Evolutionary conservation across 2,329 filamentous ascomycete species (phyloP), one percentile per base, ranked within the genome.

Genomic region (Xylariaceae sp.): DNA sequence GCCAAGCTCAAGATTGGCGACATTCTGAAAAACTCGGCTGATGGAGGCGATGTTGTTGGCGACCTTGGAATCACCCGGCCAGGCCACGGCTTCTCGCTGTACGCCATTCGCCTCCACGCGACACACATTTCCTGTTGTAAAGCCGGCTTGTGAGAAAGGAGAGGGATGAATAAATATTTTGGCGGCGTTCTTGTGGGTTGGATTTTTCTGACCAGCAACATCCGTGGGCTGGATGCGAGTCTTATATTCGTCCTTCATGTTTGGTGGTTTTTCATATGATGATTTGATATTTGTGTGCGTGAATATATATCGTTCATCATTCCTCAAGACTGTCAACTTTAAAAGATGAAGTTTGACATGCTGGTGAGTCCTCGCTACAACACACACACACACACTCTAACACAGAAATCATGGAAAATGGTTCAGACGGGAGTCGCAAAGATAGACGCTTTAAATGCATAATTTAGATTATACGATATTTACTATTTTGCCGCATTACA

Each of bases 21-120:
- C 80, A 37, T 88, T 85, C 59, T 88, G 86, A 51, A 95, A 82
- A 4, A 83, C 77, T 59, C 88, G 85, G 27, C 88, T 85, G 74
- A 89, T 82, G 75, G 91, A 79, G 48, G 88, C 75, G 54, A 89
- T 77, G 59, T 85, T 80, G 61, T 82, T 83, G 65, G 84, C 80
- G 61, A 89, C 55, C 67, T 85, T 79, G 44, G 78, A 76, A 1
- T 77, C 74, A 12, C 78, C 69, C 0, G 74, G 73, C 73, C 77
- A 80, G 1, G 80, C 71, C 32, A 76, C 73, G 4, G 77, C 79
- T 61, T 80, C 75, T 12, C 74, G 71, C 30, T 67, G 65, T 34
- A 61, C 65, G 54, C 53, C 54, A 49, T 61, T 51, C 27, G 54
- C 68, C 51, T 75, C 74, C 7, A 79, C 64, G 11, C 71, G 63